phyloP scores from a whole-genome alignment of 2,329 filamentous ascomycete species.

The Sclerotinia nivalis region DNA sequence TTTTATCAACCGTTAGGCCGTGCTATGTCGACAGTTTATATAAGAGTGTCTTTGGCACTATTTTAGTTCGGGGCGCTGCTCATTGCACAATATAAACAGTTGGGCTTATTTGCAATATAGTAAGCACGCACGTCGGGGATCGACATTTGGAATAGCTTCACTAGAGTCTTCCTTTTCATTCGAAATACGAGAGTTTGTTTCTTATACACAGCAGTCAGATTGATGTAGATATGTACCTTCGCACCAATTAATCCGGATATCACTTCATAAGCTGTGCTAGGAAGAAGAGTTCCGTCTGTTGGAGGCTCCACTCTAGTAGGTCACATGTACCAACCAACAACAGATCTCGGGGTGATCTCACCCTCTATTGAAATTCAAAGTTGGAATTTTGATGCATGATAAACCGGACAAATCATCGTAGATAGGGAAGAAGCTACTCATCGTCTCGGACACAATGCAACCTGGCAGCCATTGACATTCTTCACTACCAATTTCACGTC shows the following conservation, averaged over 20 bases:
- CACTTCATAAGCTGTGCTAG: too few species aligned
- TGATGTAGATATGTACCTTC: not conserved
- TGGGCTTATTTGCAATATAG: not conserved
- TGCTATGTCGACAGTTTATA: too few species aligned
- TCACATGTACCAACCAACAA: not conserved
- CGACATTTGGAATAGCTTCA: not conserved
- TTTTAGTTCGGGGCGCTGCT: not conserved
- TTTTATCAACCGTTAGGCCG: too few species aligned
- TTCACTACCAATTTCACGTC: slow-evolving; percentile 19
- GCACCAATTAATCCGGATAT: not conserved
- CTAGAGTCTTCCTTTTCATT: not conserved
- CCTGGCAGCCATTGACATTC: slow-evolving; percentile 23
- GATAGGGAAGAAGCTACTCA: not conserved
- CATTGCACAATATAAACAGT: not conserved
- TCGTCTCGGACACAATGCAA: not conserved
- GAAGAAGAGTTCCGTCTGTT: not conserved
- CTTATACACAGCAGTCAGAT: not conserved
- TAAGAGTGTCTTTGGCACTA: not conserved
- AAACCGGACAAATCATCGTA: not conserved
- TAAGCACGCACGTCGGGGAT: not conserved
- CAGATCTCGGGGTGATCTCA: not conserved
- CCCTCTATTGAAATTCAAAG: rapidly evolving
- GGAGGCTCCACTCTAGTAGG: not conserved
- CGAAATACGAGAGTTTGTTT: not conserved
- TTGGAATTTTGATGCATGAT: not conserved